Evolutionary conservation across 78 protist species (phyloP).

Genomic region (Dictyostelium intermedium): DNA sequence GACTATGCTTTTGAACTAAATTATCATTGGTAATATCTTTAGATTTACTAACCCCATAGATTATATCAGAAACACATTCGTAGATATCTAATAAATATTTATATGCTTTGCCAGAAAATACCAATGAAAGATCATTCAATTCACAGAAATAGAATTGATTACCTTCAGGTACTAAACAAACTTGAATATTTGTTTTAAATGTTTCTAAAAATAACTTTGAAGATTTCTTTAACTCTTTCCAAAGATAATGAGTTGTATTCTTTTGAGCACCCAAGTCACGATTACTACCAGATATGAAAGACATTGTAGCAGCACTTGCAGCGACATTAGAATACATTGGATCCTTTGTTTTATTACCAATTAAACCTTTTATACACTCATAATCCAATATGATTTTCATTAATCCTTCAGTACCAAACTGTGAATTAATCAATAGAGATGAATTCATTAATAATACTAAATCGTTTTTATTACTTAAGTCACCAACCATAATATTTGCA

Average conservation of each 20-base stretch:
- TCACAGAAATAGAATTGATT: slow-evolving; percentile 70
- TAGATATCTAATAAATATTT: slow-evolving; percentile 44
- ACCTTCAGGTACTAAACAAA: slow-evolving; percentile 58
- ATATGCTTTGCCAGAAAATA: slow-evolving; percentile 58
- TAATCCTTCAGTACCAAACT: slow-evolving; percentile 40
- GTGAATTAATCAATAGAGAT: not conserved
- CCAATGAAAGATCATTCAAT: slow-evolving; percentile 23
- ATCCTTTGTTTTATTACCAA: not conserved
- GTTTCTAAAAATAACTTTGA: slow-evolving; percentile 30
- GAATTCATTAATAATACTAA: slow-evolving; percentile 25
- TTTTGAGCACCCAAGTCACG: not conserved
- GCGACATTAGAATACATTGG: not conserved
- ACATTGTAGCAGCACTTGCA: not conserved
- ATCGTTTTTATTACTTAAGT: not conserved
- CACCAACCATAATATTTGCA: slow-evolving; percentile 63
- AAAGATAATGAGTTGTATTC: slow-evolving; percentile 4
- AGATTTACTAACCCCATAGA: not conserved
- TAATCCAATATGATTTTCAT: slow-evolving; percentile 24
- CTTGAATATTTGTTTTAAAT: slow-evolving; percentile 20
- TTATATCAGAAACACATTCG: slow-evolving; percentile 8
- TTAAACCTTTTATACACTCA: slow-evolving; percentile 18
- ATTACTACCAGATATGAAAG: not conserved
- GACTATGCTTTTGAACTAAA: not conserved
- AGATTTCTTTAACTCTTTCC: slow-evolving; percentile 15
- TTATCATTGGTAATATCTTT: slow-evolving; percentile 20